Evolutionary conservation across 371 early-diverging fungal species (phyloP).

Genomic region (Rhizopus delemar): DNA sequence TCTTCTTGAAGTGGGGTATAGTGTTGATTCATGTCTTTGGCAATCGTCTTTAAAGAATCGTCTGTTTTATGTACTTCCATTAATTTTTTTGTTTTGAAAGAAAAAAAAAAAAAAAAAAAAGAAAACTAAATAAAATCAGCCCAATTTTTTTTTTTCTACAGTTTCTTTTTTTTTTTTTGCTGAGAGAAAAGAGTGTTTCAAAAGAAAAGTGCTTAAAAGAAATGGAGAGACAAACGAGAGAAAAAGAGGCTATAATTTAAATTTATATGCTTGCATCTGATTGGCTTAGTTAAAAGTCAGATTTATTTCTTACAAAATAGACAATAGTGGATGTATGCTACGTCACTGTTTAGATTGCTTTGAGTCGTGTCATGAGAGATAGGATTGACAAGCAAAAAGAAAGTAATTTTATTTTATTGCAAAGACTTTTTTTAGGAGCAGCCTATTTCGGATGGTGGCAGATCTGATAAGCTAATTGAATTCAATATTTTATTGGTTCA

Average conservation of each 20-base stretch:
- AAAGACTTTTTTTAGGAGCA: too few species aligned
- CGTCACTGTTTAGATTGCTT: too few species aligned
- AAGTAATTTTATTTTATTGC: too few species aligned
- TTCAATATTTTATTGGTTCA: too few species aligned
- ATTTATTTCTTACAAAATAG: too few species aligned
- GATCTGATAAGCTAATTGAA: too few species aligned
- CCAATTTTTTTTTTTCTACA: background rate
- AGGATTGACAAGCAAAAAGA: too few species aligned
- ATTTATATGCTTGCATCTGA: background rate
- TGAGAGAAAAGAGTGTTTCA: background rate
- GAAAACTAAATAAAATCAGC: background rate
- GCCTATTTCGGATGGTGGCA: too few species aligned
- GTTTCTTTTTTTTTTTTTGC: too few species aligned
- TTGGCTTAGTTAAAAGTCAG: background rate
- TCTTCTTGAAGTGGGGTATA: constrained; percentile 1
- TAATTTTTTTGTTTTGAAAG: background rate
- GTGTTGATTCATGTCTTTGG: constrained; percentile 3
- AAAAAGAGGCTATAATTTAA: background rate
- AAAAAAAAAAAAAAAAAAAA: background rate
- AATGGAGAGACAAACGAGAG: background rate
- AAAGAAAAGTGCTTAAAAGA: background rate
- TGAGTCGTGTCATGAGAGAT: too few species aligned
- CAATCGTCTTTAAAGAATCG: background rate
- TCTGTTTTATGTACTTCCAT: background rate
- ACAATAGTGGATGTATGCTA: too few species aligned